Evolutionary conservation across 2,329 filamentous ascomycete genomes (phyloP).

Genomic region (Trichoderma aggressivum): DNA sequence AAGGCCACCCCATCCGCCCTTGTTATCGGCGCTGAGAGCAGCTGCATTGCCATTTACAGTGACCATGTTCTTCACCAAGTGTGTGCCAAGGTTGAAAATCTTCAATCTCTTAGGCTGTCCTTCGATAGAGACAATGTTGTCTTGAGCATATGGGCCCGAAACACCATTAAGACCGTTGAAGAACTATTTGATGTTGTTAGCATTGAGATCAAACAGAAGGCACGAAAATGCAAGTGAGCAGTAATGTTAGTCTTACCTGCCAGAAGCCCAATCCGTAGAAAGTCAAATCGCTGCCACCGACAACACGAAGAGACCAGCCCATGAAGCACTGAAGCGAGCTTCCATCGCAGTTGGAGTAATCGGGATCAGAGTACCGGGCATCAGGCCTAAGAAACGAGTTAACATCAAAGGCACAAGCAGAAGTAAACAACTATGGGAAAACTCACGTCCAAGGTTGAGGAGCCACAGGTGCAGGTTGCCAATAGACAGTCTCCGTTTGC

Average conservation of each 20-base stretch:
- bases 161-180: constrained; percentile 20
- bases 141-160: constrained; percentile 19
- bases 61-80: constrained; percentile 21
- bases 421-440: too few relatives aligned
- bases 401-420: neutral
- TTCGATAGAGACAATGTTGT: constrained; percentile 21
- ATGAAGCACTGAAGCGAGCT: constrained; percentile 11
- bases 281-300: constrained; percentile 14
- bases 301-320: constrained; percentile 19
- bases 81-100: constrained; percentile 20
- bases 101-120: constrained; percentile 13
- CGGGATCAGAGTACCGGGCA: constrained; percentile 21
- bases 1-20: constrained; percentile 30
- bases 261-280: constrained; percentile 18
- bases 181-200: constrained; percentile 11
- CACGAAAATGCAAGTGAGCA: neutral
- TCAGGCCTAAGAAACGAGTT: constrained; percentile 10
- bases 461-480: constrained; percentile 30
- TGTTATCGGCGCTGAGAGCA: constrained; percentile 23
- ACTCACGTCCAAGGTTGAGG: constrained; percentile 38
- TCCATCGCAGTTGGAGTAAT: constrained; percentile 24
- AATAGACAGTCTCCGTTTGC: constrained; percentile 47
- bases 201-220: neutral
- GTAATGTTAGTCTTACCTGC: constrained; percentile 11
- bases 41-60: constrained; percentile 13